Conservation (phyloP, 2,329 filamentous ascomycete genomes). For the Arachnomyces sp. region DNA sequence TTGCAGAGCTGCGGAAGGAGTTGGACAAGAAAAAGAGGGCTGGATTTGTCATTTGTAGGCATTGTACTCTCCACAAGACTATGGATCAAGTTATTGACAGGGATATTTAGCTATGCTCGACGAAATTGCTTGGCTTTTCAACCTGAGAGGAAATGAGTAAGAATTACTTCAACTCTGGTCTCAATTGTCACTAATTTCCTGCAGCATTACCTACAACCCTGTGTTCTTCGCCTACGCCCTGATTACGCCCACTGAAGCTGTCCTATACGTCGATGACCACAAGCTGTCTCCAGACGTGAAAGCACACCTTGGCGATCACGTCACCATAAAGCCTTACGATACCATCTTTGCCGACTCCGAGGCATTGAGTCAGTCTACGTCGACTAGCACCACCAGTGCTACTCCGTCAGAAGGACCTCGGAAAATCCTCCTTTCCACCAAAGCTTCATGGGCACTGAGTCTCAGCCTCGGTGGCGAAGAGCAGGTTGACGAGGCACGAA, state of each 20-base stretch:
- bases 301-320: slow-evolving; percentile 60
- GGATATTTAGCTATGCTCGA: slow-evolving; percentile 66
- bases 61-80: not conserved
- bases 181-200: slow-evolving; percentile 1
- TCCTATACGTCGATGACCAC: slow-evolving; percentile 73
- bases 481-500: slow-evolving; percentile 77
- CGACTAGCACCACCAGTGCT: slow-evolving; percentile 22
- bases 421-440: slow-evolving; percentile 81
- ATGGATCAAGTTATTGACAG: slow-evolving; percentile 1
- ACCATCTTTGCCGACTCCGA: slow-evolving; percentile 73
- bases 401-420: slow-evolving; percentile 30
- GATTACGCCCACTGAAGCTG: slow-evolving; percentile 67
- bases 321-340: slow-evolving; percentile 74
- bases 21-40: slow-evolving; percentile 81
- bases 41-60: slow-evolving; percentile 70
- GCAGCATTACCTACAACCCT: slow-evolving; percentile 84
- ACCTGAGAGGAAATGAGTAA: slow-evolving; percentile 79
- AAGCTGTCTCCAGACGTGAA: slow-evolving; percentile 66
- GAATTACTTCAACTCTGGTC: slow-evolving; percentile 14
- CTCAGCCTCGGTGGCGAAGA: slow-evolving; percentile 77
- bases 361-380: slow-evolving; percentile 46
- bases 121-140: slow-evolving; percentile 98
- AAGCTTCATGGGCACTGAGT: slow-evolving; percentile 87
- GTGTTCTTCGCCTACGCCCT: slow-evolving; percentile 97
- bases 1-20: slow-evolving; percentile 81